A percentile compares a stretch with the other conserved stretches of the same genome.
Evolutionary conservation across 176 grass and related monocot species (phyloP).

Genomic region (Musa schizocarpa): DNA sequence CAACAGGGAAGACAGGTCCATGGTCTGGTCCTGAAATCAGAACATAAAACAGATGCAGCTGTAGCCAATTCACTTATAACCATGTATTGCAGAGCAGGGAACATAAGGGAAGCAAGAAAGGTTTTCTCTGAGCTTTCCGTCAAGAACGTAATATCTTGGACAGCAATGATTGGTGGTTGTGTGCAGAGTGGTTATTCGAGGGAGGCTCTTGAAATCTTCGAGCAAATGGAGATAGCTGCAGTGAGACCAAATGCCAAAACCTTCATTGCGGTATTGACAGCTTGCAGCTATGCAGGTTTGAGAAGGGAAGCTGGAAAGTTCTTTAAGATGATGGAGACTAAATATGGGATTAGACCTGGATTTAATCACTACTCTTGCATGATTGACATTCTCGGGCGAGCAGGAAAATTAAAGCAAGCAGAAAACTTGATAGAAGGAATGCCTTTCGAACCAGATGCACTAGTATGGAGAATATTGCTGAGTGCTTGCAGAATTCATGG

Average conservation of each 20-base stretch:
- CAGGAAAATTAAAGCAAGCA: constrained; percentile 21
- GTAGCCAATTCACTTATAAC: constrained; percentile 22
- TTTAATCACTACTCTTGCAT: constrained; percentile 27
- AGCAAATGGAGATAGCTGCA: constrained; percentile 17
- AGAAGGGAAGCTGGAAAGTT: constrained; percentile 6
- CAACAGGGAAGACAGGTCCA: constrained; percentile 23
- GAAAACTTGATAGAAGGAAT: constrained; percentile 21
- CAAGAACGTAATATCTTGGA: constrained; percentile 24
- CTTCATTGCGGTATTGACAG: constrained; percentile 11
- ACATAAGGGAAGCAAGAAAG: constrained; percentile 13
- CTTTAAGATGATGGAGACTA: constrained; percentile 15
- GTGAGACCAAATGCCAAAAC: constrained; percentile 18
- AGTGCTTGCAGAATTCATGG: constrained; percentile 30
- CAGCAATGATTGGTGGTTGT: constrained; percentile 25
- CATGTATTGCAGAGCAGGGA: constrained; percentile 23
- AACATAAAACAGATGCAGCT: constrained; percentile 17
- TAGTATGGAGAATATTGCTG: constrained; percentile 24
- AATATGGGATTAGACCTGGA: constrained; percentile 10
- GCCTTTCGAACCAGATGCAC: constrained; percentile 21
- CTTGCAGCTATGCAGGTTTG: constrained; percentile 24
- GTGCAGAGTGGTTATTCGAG: constrained; percentile 17
- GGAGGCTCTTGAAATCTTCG: constrained; percentile 14
- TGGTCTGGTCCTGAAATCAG: constrained; percentile 14
- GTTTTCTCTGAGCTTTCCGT: constrained; percentile 3
- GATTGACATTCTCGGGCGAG: constrained; percentile 22